Evolutionary conservation across 371 early-diverging fungal species (phyloP).

Genomic region (Mortierella sp.): DNA sequence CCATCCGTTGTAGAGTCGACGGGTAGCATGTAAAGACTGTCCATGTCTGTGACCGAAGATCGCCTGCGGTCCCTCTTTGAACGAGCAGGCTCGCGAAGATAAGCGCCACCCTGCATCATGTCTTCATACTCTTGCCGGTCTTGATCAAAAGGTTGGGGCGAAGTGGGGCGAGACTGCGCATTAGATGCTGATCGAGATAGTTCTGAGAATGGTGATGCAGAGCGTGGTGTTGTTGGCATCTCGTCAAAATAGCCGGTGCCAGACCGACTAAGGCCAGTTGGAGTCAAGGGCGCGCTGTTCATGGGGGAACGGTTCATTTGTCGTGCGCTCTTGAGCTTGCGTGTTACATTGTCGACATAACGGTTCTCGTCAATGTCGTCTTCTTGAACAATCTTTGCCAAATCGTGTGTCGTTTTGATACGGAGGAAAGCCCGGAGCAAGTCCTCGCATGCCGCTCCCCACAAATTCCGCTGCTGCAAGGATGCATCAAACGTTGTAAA

Average conservation of each 20-base stretch:
- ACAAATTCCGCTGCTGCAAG: conserved; percentile 42
- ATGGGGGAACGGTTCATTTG: conserved; percentile 31
- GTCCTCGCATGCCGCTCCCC: conserved; percentile 51
- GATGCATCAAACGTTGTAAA: conserved; percentile 50
- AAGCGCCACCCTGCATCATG: conserved; percentile 36
- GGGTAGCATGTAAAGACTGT: conserved; percentile 27
- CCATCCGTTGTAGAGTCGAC: conserved; percentile 14
- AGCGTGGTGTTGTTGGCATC: conserved; percentile 7
- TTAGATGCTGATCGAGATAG: conserved; percentile 34
- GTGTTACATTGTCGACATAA: conserved; percentile 43
- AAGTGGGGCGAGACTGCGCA: too few species aligned
- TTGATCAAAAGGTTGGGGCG: too few species aligned
- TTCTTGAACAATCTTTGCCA: conserved; percentile 46
- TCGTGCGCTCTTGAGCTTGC: conserved; percentile 47
- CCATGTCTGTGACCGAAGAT: conserved; percentile 41
- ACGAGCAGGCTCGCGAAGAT: conserved; percentile 26
- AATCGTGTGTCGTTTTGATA: conserved; percentile 44
- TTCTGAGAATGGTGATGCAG: conserved; percentile 34
- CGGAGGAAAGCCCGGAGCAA: conserved; percentile 50
- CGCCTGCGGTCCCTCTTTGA: conserved; percentile 21
- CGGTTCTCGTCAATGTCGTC: conserved; percentile 51
- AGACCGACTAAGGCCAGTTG: conserved; percentile 25
- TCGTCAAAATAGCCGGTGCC: conserved; percentile 39
- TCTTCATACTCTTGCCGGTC: conserved; percentile 29
- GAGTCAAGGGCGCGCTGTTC: conserved; percentile 25